A percentile compares a stretch with the other conserved stretches of the same genome.
Evolutionary conservation across 192 early-diverging fungal species (phyloP).

Genomic region (Coemansia sp.): DNA sequence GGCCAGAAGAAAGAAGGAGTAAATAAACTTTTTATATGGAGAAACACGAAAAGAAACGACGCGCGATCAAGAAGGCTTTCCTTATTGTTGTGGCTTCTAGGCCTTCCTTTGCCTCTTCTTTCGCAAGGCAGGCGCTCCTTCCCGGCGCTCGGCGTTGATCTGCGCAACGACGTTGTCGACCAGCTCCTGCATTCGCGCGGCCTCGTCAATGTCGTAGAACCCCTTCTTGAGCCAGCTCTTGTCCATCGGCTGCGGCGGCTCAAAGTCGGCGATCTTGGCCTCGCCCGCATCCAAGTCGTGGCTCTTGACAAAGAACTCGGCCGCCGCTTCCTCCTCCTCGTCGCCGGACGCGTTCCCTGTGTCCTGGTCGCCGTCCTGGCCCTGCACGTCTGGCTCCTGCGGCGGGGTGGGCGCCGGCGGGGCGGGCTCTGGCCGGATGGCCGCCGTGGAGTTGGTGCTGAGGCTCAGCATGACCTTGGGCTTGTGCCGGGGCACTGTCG

Average conservation of each 20-base stretch:
- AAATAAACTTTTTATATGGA: no score
- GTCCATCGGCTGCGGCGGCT: slow-evolving; percentile 34
- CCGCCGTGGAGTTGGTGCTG: slow-evolving; percentile 1
- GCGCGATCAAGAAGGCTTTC: no score
- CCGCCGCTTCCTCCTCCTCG: not conserved
- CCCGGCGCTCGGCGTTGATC: slow-evolving; percentile 46
- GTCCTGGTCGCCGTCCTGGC: not conserved
- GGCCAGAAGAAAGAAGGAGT: not conserved
- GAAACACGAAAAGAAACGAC: not conserved
- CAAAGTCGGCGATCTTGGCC: slow-evolving; percentile 19
- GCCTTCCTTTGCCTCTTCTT: no score
- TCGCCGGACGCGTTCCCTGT: no score
- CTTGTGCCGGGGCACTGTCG: slow-evolving; percentile 12
- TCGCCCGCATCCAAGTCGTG: not conserved
- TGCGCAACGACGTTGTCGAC: slow-evolving; percentile 39
- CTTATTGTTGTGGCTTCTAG: no score
- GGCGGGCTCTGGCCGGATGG: not conserved
- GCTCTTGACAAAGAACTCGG: slow-evolving; percentile 2
- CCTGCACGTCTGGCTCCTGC: not conserved
- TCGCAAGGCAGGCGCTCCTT: no score
- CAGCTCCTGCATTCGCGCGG: slow-evolving; percentile 41
- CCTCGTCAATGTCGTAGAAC: slow-evolving; percentile 34
- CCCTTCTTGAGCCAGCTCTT: slow-evolving; percentile 23
- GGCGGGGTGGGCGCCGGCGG: not conserved
- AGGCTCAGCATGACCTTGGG: slow-evolving; percentile 5